Evolutionary conservation across 2,329 filamentous ascomycete genomes (phyloP).

Genomic region (Rutstroemia sydowiana): DNA sequence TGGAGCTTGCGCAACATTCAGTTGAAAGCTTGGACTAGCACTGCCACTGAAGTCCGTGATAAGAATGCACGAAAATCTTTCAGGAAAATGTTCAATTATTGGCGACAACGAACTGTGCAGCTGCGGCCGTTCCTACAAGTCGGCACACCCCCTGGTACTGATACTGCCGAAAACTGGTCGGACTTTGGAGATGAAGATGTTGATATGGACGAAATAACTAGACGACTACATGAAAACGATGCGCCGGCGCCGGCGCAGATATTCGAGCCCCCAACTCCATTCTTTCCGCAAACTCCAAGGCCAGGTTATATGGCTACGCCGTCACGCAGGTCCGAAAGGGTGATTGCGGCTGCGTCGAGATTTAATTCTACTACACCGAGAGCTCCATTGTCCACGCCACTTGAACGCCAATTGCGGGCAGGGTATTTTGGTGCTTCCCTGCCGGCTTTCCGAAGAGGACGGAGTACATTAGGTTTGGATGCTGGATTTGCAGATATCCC

Average conservation of each 20-base stretch:
- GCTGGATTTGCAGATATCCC: conserved; percentile 25
- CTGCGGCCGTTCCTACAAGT: conserved; percentile 14
- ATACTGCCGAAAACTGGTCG: conserved; percentile 24
- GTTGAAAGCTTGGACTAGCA: conserved; percentile 21
- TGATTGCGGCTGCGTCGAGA: conserved; percentile 34
- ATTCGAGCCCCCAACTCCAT: background rate
- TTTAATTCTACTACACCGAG: conserved; percentile 38
- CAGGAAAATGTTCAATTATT: conserved; percentile 29
- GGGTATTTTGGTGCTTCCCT: conserved; percentile 23
- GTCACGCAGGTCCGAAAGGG: conserved; percentile 33
- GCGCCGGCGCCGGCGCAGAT: background rate
- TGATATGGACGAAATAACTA: conserved; percentile 20
- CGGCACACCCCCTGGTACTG: conserved; percentile 13
- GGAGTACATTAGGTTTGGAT: conserved; percentile 19
- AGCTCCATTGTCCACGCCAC: conserved; percentile 37
- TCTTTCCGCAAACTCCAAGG: conserved; percentile 14
- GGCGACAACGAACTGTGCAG: conserved; percentile 24
- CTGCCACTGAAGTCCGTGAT: conserved; percentile 26
- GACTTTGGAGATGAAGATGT: conserved; percentile 26
- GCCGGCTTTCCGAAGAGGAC: conserved; percentile 16
- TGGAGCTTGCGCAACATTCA: conserved; percentile 28
- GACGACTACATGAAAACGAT: conserved; percentile 15
- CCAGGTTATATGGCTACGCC: conserved; percentile 19
- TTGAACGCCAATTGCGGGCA: conserved; percentile 33
- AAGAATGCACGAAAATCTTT: conserved; percentile 28